Evolutionary conservation across 495 filamentous ascomycete genomes (phyloP), one percentile per base, ranked within the genome.

Genomic region (Penicillium alfredii): DNA sequence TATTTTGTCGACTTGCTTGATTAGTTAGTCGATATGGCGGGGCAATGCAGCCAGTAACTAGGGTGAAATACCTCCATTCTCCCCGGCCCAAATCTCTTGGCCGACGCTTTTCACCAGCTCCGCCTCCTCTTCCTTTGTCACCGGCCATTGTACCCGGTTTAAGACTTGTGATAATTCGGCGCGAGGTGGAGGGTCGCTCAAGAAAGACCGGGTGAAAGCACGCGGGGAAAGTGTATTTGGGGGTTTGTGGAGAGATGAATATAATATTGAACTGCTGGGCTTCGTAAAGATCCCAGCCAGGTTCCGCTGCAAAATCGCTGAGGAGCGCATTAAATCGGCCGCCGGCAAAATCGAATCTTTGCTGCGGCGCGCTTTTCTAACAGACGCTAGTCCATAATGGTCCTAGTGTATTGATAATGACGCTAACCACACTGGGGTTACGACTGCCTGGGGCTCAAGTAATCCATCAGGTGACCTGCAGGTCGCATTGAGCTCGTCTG

Each of bases 1-100:
- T 42, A 46, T 52, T 45, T 55, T 73, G 66, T 20, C 74, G 76
- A 58, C 78, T 82, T 73, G 52, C 69, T 77, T n/a, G 23, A n/a
- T n/a, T 65, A 66, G 69, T 84, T 74, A 84, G 78, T 62, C 42
- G 32, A 30, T 43, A 55, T 40, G 40, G 29, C 46, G 24, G 38
- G 35, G 27, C 33, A 12, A 9, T 16, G 25, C 33, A 39, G 47
- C 70, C n/a, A n/a, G n/a, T n/a, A n/a, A n/a, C n/a, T n/a, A n/a
- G n/a, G n/a, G n/a, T n/a, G n/a, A n/a, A n/a, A 51, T 74, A 84
- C 80, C 67, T 74, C 63, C 73, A 82, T 52, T 80, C 79, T 20
- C 61, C 58, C 41, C 82, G 66, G 46, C 82, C 81, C 71, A 81
- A 62, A 71, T 85, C 73, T 55, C 69, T 66, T 53, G 72, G 80